Evolutionary conservation across 2,329 filamentous ascomycete genomes (phyloP), one percentile per base, ranked within the genome.

Genomic region (Cercospora zeina): DNA sequence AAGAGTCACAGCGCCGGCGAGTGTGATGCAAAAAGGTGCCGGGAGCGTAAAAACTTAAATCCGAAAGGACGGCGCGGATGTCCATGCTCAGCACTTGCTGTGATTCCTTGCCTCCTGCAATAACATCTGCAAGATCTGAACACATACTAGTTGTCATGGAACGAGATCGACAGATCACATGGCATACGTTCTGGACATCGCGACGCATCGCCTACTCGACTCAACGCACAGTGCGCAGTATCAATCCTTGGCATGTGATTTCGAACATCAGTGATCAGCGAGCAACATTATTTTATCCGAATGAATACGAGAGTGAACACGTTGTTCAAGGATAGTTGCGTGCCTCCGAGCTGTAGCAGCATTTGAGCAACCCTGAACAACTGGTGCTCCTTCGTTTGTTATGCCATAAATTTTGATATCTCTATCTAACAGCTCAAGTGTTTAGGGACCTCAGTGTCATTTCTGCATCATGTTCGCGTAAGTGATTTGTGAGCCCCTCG

Each of bases 11-110:
- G 16, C 49, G 9, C 13, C 49, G 16, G 30, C 49, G 27, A 53
- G 49, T 53, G 49, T 53, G 49, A 53, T 53, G 49, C 49, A 53
- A 53, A 53, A 19, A 27, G 49, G 16, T 16, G 49, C 49, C 49
- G 49, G 49, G 49, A 33, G 16, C 49, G 49, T 14, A 31, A 53
- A 53, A 53, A 53, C 49, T 34, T 34, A 53, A 34, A 19, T 16
- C 49, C 49, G 49, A 33, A 45, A 45, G 39, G 13, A 19, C 39
- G n/a, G n/a, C n/a, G n/a, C n/a, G n/a, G n/a, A n/a, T n/a, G n/a
- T n/a, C n/a, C n/a, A n/a, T n/a, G n/a, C n/a, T n/a, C n/a, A 27
- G 19, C 21, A 14, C 11, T 14, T 13, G 13, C 42, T 27, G 13
- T 21, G 27, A 27, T 27, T 27, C 42, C 24, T 21, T 47, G 10